Base-by-base conservation (phyloP, 2,329 filamentous ascomycete species). In the Colletotrichum trifolii region DNA sequence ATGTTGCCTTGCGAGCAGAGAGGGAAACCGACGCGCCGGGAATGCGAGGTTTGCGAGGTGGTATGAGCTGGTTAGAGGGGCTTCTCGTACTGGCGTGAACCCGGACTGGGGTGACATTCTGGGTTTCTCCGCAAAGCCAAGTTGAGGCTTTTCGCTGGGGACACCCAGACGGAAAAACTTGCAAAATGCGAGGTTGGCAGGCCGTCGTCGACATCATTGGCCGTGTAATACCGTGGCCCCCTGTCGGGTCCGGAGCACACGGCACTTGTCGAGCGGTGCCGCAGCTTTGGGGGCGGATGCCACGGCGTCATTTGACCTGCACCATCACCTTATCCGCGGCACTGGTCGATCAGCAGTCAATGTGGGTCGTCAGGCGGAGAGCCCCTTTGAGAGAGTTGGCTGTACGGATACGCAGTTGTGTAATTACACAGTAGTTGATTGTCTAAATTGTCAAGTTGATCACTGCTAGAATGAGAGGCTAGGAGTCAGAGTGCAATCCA, bases 301-400 rank as follows among this genome's bases (percentile, higher is more conserved):
- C n/a, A 53, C 57, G 57, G 57, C 50, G 25, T 39, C 25, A 40
- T 12, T 33, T 39, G 36, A 36, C 48, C 45, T 45, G 3, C 52
- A n/a, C 39, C 33, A 43, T 17, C 57, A 65, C 52, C 62, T 56
- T 65, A 62, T 25, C 7, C 56, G 62, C 52, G 52, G 62, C 62
- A 62, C 35, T 56, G 8, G 40, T 43, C 33, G 13, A 15, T 38
- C 10, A 9, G 12, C 38, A 40, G 33, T 3, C 38, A 39, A 46
- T 34, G 35, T 61, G 25, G 6, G 15, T 15, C 2, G n/a, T 39
- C 13, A 47, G 55, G 46, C 45, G 38, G n/a, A 50, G 15, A 2
- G 34, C 15, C 7, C 42, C 12, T 15, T 43, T 13, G 13, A 43
- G 13, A n/a, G 10, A 15, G 42, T 43, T 43, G 42, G 12, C 42